Conservation (phyloP, 139 green algal species). For the Chlamydomonas eustigma region DNA sequence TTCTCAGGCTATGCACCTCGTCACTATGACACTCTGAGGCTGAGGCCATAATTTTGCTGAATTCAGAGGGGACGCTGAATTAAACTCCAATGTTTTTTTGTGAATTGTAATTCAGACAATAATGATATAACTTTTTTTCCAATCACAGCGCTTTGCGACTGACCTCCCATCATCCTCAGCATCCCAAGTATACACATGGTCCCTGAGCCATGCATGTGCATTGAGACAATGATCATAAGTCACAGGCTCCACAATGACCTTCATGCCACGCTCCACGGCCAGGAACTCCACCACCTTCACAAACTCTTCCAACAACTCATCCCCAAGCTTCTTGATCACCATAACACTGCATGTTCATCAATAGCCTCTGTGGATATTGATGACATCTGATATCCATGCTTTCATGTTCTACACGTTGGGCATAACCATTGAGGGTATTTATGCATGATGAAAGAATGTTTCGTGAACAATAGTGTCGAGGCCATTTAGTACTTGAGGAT, state of each 20-base stretch:
- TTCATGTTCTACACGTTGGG: too few relatives aligned
- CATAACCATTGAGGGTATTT: too few relatives aligned
- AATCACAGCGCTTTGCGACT: too few relatives aligned
- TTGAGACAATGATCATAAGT: slow-evolving; percentile 54
- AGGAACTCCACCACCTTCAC: slow-evolving; percentile 65
- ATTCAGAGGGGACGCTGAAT: too few relatives aligned
- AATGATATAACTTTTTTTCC: too few relatives aligned
- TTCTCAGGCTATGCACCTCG: too few relatives aligned
- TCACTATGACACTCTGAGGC: too few relatives aligned
- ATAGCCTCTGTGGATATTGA: neutral
- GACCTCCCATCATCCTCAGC: slow-evolving; percentile 43
- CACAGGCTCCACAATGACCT: slow-evolving; percentile 83
- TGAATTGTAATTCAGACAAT: too few relatives aligned
- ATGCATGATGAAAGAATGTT: neutral
- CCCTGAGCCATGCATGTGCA: neutral
- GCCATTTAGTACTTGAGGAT: neutral
- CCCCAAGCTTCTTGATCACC: slow-evolving; percentile 94
- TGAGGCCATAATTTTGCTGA: too few relatives aligned
- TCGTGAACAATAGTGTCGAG: neutral
- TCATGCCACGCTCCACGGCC: slow-evolving; percentile 62
- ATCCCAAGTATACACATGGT: slow-evolving; percentile 50
- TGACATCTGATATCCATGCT: too few relatives aligned
- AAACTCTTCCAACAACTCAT: slow-evolving; percentile 74
- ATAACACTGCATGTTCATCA: slow-evolving; percentile 68
- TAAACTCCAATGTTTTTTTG: too few relatives aligned